Evolutionary conservation across 1,139 yeast genomes (phyloP), one percentile per base, ranked within the genome.

Genomic region (Kodamaea alishanica): DNA sequence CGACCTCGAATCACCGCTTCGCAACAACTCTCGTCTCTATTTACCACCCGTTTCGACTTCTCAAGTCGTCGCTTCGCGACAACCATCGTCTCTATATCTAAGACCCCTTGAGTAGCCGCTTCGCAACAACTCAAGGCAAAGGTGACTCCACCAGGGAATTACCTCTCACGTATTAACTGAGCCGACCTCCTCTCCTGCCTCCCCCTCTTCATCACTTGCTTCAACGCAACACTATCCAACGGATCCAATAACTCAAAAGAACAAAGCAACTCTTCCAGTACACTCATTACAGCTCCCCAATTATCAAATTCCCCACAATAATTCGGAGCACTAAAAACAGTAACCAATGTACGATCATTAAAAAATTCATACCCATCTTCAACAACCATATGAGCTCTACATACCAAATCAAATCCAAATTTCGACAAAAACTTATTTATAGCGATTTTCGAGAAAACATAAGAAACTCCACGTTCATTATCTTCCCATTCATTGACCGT

Each of bases 211-310:
- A 87, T 84, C 37, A 88, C 95, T 60, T 85, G 96, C 60, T 90
- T 89, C 62, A 92, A 75, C 2, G 97, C 97, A 28, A 85, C 82
- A 38, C 95, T 81, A 62, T 92, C 98, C 54, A 92, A 72, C 6
- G 98, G 98, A 63, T 92, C 96, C 44, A 92, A 70, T 46, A 92
- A 73, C 61, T 92, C 97, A 63, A 92, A 92, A 43, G 92, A 83
- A 61, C 97, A 92, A 45, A 92, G 68, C 47, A 92, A 70, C 52
- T 89, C 97, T 50, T 92, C 97, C 49, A 87, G 81, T 11, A 92
- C 97, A 52, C 95, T 81, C 98, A 92, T 92, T 2, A 92, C 97
- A 0, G 97, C 97, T 20, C 97, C 98, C 97, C 97, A 92, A 58
- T 92, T 92, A 60, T 92, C 97, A 55, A 92, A 92, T 61, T 92